Base-by-base conservation (phyloP, 129 eudicot genomes). In the Ambrosia artemisiifolia region DNA sequence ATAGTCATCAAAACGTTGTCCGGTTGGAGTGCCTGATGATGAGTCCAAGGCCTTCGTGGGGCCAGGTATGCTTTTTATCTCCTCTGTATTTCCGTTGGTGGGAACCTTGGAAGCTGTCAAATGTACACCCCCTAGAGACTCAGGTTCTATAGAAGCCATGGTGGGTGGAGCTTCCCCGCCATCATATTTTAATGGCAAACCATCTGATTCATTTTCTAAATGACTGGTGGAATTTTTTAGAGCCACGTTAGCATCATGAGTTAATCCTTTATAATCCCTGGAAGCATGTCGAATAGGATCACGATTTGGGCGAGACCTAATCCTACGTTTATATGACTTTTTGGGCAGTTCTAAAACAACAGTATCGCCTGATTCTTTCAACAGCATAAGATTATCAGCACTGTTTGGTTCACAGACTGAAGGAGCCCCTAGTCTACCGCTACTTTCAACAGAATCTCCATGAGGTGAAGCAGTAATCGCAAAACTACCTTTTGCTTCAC, bases 381-480 rank as follows among this genome's bases (percentile, higher is more conserved):
- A 71, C 77, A 86, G 73, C 83, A 81, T 74, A 53, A 87, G 96
- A 82, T 87, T 92, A 80, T 92, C 98, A 75, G 96, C 96, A 80
- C 88, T 83, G 71, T 85, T 85, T 4, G 95, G 95, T 78, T 89
- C 98, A 83, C 79, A 70, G 65, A 78, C 77, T 47, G 67, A 64
- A 77, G 72, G 81, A 63, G 64, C 85, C 65, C 86, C 95, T 70
- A 83, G 81, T 73, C 91, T 80, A 71, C 88, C 95, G 70, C 96
- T 87, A 75, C 98, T 93, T 72, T 85, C 95, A 72, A 89, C 88
- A 63, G 98, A 93, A 85, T 93, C 96, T 53, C 95, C 96, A 75
- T 75, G 85, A 78, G 90, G 86, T 65, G 96, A 93, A 66, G 91
- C 87, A 72, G 90, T 81, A 75, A 81, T 34, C 20, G 87, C 90